Evolutionary conservation across 1,284 basidiomycete species (phyloP).

Genomic region (Xanthoconium separans): DNA sequence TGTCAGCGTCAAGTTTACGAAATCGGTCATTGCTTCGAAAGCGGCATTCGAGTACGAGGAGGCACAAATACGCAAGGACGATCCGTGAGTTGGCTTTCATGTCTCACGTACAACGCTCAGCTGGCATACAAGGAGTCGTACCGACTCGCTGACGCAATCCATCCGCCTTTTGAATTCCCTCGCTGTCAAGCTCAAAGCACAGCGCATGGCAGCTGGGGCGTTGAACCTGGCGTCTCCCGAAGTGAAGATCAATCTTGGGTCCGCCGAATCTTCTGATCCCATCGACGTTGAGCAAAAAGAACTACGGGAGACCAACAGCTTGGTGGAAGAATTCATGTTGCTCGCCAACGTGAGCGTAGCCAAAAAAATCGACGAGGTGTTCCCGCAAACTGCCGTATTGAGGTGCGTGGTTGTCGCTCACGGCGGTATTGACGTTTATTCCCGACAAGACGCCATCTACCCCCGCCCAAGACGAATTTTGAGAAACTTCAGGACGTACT

Average conservation of each 20-base stretch:
- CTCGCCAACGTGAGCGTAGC: slow-evolving; percentile 97
- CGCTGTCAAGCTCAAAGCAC: slow-evolving; percentile 83
- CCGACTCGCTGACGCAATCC: slow-evolving; percentile 84
- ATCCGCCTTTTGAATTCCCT: slow-evolving; percentile 90
- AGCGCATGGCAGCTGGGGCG: slow-evolving; percentile 91
- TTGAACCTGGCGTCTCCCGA: slow-evolving; percentile 97
- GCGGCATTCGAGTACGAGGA: slow-evolving; percentile 98
- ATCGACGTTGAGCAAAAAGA: slow-evolving; percentile 99
- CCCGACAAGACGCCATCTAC: slow-evolving; percentile 78
- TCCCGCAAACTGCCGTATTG: slow-evolving; percentile 94
- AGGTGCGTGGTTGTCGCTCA: slow-evolving; percentile 45
- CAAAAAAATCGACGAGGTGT: slow-evolving; percentile 88
- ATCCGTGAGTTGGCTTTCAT: slow-evolving; percentile 56
- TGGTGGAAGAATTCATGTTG: slow-evolving; percentile 99
- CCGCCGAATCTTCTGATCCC: slow-evolving; percentile 89
- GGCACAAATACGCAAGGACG: slow-evolving; percentile 93
- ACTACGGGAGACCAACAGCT: slow-evolving; percentile 88
- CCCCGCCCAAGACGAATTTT: slow-evolving; percentile 93
- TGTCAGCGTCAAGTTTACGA: slow-evolving; percentile 88
- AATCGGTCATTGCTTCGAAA: slow-evolving; percentile 96
- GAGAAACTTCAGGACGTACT: slow-evolving; percentile 96
- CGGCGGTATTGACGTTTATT: not conserved
- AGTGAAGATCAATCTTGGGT: slow-evolving; percentile 95
- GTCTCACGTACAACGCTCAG: not conserved
- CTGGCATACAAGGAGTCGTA: slow-evolving; percentile 51